These are phyloP conservation scores for Alternaria novae-zelandiae DNA, from an alignment of 2,329 filamentous ascomycete genomes.

Conservation along the genomic window DNA sequence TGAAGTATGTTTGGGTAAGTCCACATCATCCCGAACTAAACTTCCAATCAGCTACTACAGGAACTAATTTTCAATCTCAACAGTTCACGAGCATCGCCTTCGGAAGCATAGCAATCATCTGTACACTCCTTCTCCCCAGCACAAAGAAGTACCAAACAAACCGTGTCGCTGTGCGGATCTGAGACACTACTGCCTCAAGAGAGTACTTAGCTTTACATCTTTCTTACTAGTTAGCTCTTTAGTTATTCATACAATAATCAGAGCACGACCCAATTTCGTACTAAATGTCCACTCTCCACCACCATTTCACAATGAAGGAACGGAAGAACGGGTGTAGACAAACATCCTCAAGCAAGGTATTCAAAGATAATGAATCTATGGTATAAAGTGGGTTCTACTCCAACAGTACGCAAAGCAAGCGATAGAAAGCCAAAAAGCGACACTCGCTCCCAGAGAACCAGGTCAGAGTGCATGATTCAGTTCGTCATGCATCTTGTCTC, in stretches of 20 bases:
- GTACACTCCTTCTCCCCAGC: slow-evolving; percentile 37
- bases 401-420: neutral
- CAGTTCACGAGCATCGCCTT: slow-evolving; percentile 35
- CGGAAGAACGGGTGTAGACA: neutral
- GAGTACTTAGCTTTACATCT: too few species aligned
- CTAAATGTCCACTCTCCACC: too few species aligned
- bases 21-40: too few species aligned
- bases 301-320: too few species aligned
- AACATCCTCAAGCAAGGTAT: neutral
- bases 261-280: too few species aligned
- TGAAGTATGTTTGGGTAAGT: slow-evolving; percentile 41
- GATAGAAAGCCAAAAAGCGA: neutral
- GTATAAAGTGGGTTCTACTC: slow-evolving; percentile 6
- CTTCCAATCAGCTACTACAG: too few species aligned
- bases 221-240: too few species aligned
- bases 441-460: neutral
- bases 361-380: slow-evolving; percentile 11
- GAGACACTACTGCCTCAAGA: too few species aligned
- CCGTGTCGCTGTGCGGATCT: slow-evolving; percentile 40
- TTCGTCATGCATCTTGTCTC: neutral
- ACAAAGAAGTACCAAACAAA: slow-evolving; percentile 45
- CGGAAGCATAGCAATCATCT: slow-evolving; percentile 37
- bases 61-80: too few species aligned
- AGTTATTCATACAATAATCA: too few species aligned
- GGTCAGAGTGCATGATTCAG: neutral